Evolutionary conservation across 2,329 filamentous ascomycete species (phyloP), one percentile per base, ranked within the genome.

Genomic region (Calonectria pseudoturangicola): DNA sequence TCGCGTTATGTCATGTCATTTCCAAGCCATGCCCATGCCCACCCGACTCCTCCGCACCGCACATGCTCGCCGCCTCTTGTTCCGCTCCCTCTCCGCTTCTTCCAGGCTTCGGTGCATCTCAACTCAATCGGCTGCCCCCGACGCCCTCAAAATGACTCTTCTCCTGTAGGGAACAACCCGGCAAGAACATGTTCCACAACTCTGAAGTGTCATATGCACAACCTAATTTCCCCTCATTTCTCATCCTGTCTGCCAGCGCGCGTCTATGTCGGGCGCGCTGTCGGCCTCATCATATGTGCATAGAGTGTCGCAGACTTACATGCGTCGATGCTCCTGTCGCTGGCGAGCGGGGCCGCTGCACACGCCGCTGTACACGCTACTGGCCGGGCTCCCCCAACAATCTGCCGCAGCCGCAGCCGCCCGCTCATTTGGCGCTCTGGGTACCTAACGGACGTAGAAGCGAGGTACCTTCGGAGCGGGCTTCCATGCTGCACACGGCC

Each of bases 191-290:
- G 47, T 64, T 65, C 66, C 51, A 47, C 64, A 45, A 45, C 43
- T 48, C 54, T 71, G 62, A 70, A 66, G 60, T 70, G 68, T 41
- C 66, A 63, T 60, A 54, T 66, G 62, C 60, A 58, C 60, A 58
- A 58, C 51, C 63, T 63, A 62, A 63, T 60, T 63, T 62, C 63
- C 56, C 58, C 70, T 48, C 58, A 62, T 48, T 27, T 36, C 16
- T 50, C 36, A 30, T 54, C 58, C 15, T 50, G 39, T 66, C 28
- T 51, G 54, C 63, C 58, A 68, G 36, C 58, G 43, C 36, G 41
- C 45, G 27, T 45, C 33, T 47, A 41, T 33, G 41, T 50, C 13
- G 41, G 54, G 54, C 56, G 25, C 28, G 56, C 66, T 60, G 66
- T 68, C 56, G 45, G 45, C 66, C 66, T 62, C 54, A 27, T 62